Conservation (phyloP, 306 rosid species). For the Pterocarpus santalinus region DNA sequence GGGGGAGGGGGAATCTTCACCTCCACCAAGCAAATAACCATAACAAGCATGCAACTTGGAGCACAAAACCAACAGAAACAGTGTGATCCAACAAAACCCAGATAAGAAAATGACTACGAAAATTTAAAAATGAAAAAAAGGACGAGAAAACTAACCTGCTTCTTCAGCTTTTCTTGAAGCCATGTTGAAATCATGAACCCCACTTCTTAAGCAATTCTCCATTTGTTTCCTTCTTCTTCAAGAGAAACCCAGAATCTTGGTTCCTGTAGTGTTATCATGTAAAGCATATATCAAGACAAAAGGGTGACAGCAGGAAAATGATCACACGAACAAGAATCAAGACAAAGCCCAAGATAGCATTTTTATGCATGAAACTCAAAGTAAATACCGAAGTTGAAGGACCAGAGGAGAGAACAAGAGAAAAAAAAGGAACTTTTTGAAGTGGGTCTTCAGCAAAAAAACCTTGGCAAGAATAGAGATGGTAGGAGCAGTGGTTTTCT, state of each 20-base stretch:
- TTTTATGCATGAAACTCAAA: constrained; percentile 13
- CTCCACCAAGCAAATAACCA: neutral
- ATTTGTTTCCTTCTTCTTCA: constrained; percentile 36
- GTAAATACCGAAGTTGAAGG: constrained; percentile 18
- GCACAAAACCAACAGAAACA: constrained; percentile 4
- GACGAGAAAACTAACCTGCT: constrained; percentile 65
- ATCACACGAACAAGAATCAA: constrained; percentile 12
- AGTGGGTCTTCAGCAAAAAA: constrained; percentile 31
- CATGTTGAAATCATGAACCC: constrained; percentile 70
- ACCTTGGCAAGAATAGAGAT: constrained; percentile 27
- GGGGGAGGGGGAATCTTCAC: neutral
- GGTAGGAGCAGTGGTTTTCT: constrained; percentile 14
- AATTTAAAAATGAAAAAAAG: no score
- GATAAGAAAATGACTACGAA: constrained; percentile 4
- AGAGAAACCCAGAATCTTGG: constrained; percentile 26
- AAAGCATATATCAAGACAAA: neutral
- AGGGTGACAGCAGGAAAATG: constrained; percentile 27
- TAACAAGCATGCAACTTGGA: neutral
- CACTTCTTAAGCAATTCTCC: constrained; percentile 63
- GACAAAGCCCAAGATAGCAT: constrained; percentile 2
- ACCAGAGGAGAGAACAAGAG: constrained; percentile 12
- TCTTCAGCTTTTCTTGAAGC: constrained; percentile 97
- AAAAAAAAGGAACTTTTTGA: constrained; percentile 22
- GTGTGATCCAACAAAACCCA: neutral
- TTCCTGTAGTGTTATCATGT: constrained; percentile 34